Base-by-base conservation (phyloP, 1,284 basidiomycete species). In the Papiliotrema laurentii region DNA sequence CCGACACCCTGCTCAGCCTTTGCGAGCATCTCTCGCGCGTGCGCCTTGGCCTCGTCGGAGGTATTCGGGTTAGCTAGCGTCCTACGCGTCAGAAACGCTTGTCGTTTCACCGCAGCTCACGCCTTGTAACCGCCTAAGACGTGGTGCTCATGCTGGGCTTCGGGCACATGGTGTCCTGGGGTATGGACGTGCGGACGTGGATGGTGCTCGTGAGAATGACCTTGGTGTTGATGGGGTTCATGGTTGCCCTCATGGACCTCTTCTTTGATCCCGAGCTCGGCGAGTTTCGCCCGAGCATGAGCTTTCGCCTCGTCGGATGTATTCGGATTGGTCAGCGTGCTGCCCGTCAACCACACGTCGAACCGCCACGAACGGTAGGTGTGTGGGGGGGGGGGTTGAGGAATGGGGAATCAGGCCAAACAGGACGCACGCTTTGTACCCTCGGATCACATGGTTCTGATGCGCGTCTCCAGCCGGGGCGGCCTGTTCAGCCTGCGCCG, bases 401-500 rank as follows among this genome's bases (percentile, higher is more conserved):
- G n/a, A n/a, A n/a, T n/a, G n/a, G n/a, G n/a, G n/a, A n/a, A n/a
- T n/a, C n/a, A n/a, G n/a, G n/a, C n/a, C n/a, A n/a, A n/a, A n/a
- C n/a, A n/a, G n/a, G n/a, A 51, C 53, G 18, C 28, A 55, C 53
- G 46, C 45, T 34, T 55, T 55, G 46, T 45, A 49, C 11, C 50
- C 53, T 2, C 46, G 47, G 4, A 51, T 10, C 2, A 51, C 53
- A 13, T 31, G 28, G 21, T 50, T 14, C 24, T 38, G 26, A 41
- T 50, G 37, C 30, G 47, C 9, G 16, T 19, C 27, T 31, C 19
- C 24, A 13, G n/a, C n/a, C n/a, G n/a, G n/a, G n/a, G n/a, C n/a
- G n/a, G n/a, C n/a, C n/a, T n/a, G n/a, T n/a, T n/a, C n/a, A n/a
- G n/a, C n/a, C n/a, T n/a, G n/a, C n/a, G n/a, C n/a, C n/a, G n/a